Percentiles rank a stretch among this genome's conserved stretches.
Conservation (phyloP, 1,139 yeast species). For the Meyerozyma sp. region DNA sequence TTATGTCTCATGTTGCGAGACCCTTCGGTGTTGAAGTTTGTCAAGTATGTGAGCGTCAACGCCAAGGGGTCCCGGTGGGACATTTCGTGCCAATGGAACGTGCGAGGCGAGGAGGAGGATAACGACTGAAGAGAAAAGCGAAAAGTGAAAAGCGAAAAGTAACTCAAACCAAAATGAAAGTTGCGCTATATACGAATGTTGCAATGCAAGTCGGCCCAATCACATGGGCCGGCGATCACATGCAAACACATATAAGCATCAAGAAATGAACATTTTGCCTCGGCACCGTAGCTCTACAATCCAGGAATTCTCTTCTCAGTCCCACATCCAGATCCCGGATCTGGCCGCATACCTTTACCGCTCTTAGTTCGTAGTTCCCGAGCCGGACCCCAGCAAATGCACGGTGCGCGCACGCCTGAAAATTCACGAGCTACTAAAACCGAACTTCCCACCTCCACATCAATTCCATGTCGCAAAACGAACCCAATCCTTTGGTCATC, state of each 20-base stretch:
- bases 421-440: neutral
- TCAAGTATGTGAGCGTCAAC: conserved; percentile 83
- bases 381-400: neutral
- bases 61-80: conserved; percentile 97
- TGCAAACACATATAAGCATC: neutral
- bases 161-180: no score
- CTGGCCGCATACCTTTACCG: neutral
- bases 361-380: neutral
- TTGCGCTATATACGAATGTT: no score
- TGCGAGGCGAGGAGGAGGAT: conserved; percentile 30
- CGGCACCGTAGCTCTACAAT: no score
- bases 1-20: conserved; percentile 78
- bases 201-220: no score
- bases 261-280: neutral
- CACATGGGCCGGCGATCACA: neutral
- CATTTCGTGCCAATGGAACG: conserved; percentile 73
- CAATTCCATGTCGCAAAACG: conserved; percentile 8
- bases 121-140: no score
- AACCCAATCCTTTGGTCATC: conserved; percentile 10
- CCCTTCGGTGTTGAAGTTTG: conserved; percentile 77
- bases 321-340: no score
- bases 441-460: neutral
- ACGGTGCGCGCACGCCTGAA: conserved; percentile 1
- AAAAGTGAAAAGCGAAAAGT: no score
- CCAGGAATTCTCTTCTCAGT: no score